These are phyloP conservation scores for Phytophthora foliorum DNA, from an alignment of 352 stramenopile species.

Conservation along the genomic window DNA sequence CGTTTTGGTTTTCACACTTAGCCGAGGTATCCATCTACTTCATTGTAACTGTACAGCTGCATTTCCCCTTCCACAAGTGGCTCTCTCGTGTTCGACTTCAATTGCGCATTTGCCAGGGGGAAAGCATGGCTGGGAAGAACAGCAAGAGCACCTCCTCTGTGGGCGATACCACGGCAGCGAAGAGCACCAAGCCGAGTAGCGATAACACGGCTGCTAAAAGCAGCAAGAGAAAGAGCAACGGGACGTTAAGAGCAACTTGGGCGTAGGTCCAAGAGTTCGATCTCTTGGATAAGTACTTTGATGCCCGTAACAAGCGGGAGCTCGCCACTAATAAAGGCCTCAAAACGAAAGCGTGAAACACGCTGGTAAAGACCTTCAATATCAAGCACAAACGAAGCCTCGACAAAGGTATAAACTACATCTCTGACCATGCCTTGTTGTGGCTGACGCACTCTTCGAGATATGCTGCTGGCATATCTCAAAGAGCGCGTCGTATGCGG, in stretches of 20 bases:
- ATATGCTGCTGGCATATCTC: constrained; percentile 3
- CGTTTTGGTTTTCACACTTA: background rate
- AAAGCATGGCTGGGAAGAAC: background rate
- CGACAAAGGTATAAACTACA: constrained; percentile 6
- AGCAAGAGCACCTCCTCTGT: background rate
- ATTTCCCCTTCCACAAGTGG: background rate
- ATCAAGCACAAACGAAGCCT: background rate
- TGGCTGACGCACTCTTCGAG: background rate
- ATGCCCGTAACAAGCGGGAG: background rate
- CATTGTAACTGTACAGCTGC: background rate
- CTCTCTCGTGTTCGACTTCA: background rate
- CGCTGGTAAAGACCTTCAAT: constrained; percentile 1
- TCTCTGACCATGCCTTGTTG: background rate
- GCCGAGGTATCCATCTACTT: background rate
- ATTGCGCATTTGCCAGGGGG: background rate
- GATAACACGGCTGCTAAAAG: background rate
- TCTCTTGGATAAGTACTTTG: constrained; percentile 14
- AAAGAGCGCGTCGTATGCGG: constrained; percentile 10
- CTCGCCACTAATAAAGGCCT: constrained; percentile 7
- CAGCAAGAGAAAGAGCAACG: background rate
- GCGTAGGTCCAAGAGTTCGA: constrained; percentile 17
- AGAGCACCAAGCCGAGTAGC: background rate
- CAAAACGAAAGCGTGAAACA: constrained; percentile 11
- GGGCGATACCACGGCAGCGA: background rate
- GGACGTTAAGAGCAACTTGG: constrained; percentile 2